Base-by-base conservation (phyloP, 306 rosid species). In the Rosa rugosa region DNA sequence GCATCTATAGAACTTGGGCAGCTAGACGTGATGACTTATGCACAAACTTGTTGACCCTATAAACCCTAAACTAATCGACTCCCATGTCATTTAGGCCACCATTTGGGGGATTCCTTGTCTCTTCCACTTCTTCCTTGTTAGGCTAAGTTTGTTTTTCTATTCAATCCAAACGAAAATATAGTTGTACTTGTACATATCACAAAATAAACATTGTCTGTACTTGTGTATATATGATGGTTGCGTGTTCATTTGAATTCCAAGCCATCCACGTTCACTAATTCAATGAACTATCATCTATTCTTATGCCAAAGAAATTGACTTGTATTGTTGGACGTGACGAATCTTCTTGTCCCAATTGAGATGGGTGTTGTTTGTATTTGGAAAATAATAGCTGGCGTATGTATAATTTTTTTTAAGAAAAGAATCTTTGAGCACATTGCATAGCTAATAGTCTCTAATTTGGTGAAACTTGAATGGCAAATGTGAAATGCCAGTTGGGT, bases 371-470 rank as follows among this genome's bases (percentile, higher is more conserved):
- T 72, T 72, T 38, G 78, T 69, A 73, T 65, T 46, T 75, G 79
- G 73, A 76, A 83, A 77, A 85, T 57, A 63, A 13, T 36, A 73
- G 8, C 79, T 84, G 85, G 77, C 85, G 83, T 83, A 81, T 83
- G 80, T 78, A 75, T 77, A 80, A 75, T 81, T 82, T 51, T 51
- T 76, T 60, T 78, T 4, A 4, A 17, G n/a, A 79, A 69, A 69
- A 14, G 85, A 79, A 63, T 79, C 69, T n/a, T 76, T 78, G 41
- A 75, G 59, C 77, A 22, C 10, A 34, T 53, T 56, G 14, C 62
- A 40, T 82, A 66, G 67, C 78, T 76, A 80, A 63, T 65, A 71
- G 74, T 75, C 72, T 20, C 22, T 20, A 18, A 70, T 73, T 80
- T 80, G 82, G 86, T 79, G 88, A 77, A 71, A 77, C 51, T 77